Conservation (phyloP, 768 basidiomycete species). For the Chalciporus chontae region DNA sequence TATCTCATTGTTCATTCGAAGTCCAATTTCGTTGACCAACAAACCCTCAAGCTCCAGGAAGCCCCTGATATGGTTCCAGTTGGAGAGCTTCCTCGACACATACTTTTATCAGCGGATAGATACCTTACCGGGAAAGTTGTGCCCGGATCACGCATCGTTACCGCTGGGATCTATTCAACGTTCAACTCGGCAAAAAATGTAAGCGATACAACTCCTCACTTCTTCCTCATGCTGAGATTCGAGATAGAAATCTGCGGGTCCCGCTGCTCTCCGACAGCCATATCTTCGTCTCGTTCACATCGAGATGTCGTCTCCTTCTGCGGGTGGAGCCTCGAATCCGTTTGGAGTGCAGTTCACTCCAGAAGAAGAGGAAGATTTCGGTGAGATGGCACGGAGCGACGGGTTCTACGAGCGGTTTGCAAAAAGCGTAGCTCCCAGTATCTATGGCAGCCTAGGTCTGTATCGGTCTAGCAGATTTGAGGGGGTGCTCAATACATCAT, state of each 20-base stretch:
- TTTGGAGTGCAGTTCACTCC: slow-evolving; percentile 88
- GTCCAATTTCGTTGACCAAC: slow-evolving; percentile 93
- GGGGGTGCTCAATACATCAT: neutral
- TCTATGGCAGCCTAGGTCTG: slow-evolving; percentile 88
- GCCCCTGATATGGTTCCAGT: slow-evolving; percentile 99
- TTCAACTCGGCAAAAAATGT: slow-evolving; percentile 89
- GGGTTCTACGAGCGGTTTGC: slow-evolving; percentile 93
- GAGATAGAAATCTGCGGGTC: slow-evolving; percentile 69
- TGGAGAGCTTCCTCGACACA: slow-evolving; percentile 94
- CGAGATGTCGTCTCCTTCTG: slow-evolving; percentile 79
- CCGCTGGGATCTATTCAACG: slow-evolving; percentile 96
- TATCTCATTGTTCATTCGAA: slow-evolving; percentile 94
- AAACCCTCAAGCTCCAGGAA: slow-evolving; percentile 95
- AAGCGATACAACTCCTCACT: slow-evolving; percentile 20
- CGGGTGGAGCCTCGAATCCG: slow-evolving; percentile 73
- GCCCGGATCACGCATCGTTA: slow-evolving; percentile 92
- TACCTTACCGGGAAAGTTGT: slow-evolving; percentile 91
- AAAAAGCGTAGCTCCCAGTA: slow-evolving; percentile 92
- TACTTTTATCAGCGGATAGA: slow-evolving; percentile 88
- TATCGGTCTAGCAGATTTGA: neutral
- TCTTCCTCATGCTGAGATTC: neutral
- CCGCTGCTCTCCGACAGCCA: slow-evolving; percentile 87
- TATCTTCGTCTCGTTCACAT: slow-evolving; percentile 93
- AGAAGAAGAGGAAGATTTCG: slow-evolving; percentile 97
- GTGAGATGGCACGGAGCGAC: slow-evolving; percentile 83